Base-by-base conservation (phyloP, 139 green algal species). In the Haematococcus sp. region DNA sequence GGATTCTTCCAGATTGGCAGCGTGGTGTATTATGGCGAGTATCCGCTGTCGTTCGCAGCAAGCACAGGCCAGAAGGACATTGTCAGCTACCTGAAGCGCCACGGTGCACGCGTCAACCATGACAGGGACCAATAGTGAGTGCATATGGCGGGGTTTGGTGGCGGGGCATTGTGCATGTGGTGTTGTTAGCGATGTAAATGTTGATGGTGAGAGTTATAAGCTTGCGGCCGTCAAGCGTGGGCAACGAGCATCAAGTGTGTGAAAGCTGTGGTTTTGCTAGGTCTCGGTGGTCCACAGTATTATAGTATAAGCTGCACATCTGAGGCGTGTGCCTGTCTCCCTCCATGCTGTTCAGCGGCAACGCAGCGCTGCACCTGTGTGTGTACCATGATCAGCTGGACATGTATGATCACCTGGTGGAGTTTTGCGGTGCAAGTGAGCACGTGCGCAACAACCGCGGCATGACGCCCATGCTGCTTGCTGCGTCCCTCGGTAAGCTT, bases 371-470 rank as follows among this genome's bases (percentile, higher is more conserved):
- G 52, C 81, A 87, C 74, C 74, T 87, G 77, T 81, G 72, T n/a
- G 74, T 84, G 9, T 76, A 71, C 28, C 77, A 87, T 67, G 74
- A 87, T 54, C 82, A 83, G 55, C 52, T 65, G 0, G 82, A 90
- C 69, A 90, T 88, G 85, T 90, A 82, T 51, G 85, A 90, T 70
- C 81, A 86, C 63, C 69, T 88, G 31, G 61, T 88, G 0, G 83
- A 86, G 61, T 86, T 80, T 73, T 86, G 83, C 63, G 82, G 71
- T 1, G 80, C 74, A 33, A 52, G 11, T 5, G 70, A 81, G 74
- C 58, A 82, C 70, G 72, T 82, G 63, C 74, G 73, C 64, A 84
- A 84, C 77, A 79, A 79, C 78, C 46, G 49, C 4, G 73, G 76
- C 32, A 63, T 80, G 46, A 87, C 81, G 22, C 80, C 81, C 5